Evolutionary conservation across 352 stramenopile species (phyloP).

Genomic region (Hyaloperonospora brassicae): DNA sequence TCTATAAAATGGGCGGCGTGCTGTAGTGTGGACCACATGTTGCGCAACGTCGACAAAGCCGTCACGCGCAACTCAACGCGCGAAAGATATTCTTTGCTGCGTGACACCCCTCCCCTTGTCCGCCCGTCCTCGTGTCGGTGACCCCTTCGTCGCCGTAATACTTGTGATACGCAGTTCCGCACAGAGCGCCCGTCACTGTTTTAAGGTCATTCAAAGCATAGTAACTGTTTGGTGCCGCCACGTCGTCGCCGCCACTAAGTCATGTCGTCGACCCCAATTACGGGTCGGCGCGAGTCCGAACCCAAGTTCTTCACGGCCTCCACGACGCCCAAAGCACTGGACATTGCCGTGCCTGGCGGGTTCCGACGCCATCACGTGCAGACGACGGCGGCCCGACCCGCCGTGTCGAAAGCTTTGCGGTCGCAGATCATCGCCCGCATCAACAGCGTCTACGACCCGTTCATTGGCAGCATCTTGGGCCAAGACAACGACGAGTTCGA

Average conservation of each 20-base stretch:
- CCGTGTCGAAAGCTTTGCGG: conserved; percentile 47
- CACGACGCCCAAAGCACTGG: conserved; percentile 36
- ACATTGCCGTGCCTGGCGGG: conserved; percentile 59
- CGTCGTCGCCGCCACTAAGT: neutral
- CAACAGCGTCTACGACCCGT: conserved; percentile 70
- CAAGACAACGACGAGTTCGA: conserved; percentile 80
- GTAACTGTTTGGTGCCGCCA: no score
- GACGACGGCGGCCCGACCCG: conserved; percentile 20
- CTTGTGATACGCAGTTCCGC: neutral
- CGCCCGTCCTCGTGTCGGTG: neutral
- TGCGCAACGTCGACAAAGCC: neutral
- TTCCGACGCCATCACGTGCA: conserved; percentile 69
- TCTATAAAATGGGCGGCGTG: neutral
- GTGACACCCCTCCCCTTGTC: neutral
- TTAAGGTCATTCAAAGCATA: neutral
- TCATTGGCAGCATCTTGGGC: conserved; percentile 74
- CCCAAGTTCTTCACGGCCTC: conserved; percentile 30
- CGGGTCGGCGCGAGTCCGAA: conserved; percentile 48
- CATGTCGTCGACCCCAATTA: conserved; percentile 21
- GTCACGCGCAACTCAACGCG: neutral
- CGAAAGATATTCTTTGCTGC: neutral
- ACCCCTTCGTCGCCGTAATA: neutral
- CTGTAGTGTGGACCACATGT: neutral
- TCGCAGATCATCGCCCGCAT: conserved; percentile 69
- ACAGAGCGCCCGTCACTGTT: neutral